Base-by-base conservation (phyloP, 2,329 filamentous ascomycete species). In the Aspergillus sp. region DNA sequence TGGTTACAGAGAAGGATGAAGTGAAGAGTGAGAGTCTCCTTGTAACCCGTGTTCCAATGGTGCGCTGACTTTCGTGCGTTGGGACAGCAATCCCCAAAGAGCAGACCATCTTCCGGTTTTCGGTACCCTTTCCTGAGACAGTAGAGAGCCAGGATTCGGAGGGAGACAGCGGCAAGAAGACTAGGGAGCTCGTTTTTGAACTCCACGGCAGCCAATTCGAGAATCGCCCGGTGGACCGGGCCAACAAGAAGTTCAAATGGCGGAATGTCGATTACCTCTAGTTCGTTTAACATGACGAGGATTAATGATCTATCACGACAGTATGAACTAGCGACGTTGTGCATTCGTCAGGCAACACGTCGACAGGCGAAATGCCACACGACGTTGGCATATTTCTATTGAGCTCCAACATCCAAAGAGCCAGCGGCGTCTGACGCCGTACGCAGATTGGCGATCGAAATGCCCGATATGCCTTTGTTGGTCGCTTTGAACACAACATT, bases 181-280 rank as follows among this genome's bases (percentile, higher is more conserved):
- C 59, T 17, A 77, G 74, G 55, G 74, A 75, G 16, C 78, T 96
- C 64, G 80, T 86, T 0, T 94, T 96, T 63, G 93, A 97, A 69
- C 77, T 97, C 1, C 82, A 93, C 58, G 94, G 94, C 2, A 88
- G 90, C 62, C 90, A 95, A 67, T 92, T 97, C 65, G 84, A 90
- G 78, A 84, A 86, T 59, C 81, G 91, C 10, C 86, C 93, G 2
- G 85, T 88, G 14, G 93, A 97, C 68, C 79, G 94, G 19, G 90
- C 91, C 45, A 95, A 88, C 63, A 90, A 85, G 74, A 97, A 96
- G 75, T 95, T 95, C 73, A 96, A 94, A 73, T 80, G 83, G 66
- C 91, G 93, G 67, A 90, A 89, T 64, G 77, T 91, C 57, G 80
- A 85, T 45, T 85, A 89, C 58, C 70, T 95, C 13, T 95, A 77